Percentiles rank a stretch among this genome's conserved stretches.
phyloP scores from a whole-genome alignment of 2,329 filamentous ascomycete species.

The Coniochaeta sp. region DNA sequence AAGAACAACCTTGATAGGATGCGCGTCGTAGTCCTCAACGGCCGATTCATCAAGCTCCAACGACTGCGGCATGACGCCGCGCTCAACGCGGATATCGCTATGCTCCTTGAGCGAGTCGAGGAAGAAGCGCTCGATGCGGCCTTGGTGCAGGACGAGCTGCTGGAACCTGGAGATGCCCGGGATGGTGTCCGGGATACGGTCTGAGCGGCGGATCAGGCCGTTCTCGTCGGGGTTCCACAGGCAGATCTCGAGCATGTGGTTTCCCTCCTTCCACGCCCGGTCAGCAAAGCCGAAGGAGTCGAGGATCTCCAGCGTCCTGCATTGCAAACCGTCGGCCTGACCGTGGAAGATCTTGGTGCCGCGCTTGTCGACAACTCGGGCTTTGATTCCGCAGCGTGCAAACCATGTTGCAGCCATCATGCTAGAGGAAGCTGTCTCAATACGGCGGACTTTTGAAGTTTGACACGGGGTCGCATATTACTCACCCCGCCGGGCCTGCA shows the following conservation, averaged over 20 bases:
- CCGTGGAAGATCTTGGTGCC: slow-evolving; percentile 28
- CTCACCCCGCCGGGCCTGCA: slow-evolving; percentile 20
- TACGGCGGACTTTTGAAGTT: background rate
- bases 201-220: slow-evolving; percentile 49
- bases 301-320: slow-evolving; percentile 65
- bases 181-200: slow-evolving; percentile 56
- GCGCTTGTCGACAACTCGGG: slow-evolving; percentile 40
- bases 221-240: slow-evolving; percentile 57
- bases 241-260: slow-evolving; percentile 60
- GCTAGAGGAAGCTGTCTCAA: slow-evolving; percentile 10
- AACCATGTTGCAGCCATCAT: slow-evolving; percentile 37
- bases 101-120: slow-evolving; percentile 15
- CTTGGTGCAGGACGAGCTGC: slow-evolving; percentile 64
- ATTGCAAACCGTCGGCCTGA: slow-evolving; percentile 45
- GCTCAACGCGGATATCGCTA: slow-evolving; percentile 39
- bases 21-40: slow-evolving; percentile 38
- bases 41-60: slow-evolving; percentile 41
- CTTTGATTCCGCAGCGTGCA: slow-evolving; percentile 29
- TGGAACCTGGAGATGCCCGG: slow-evolving; percentile 55
- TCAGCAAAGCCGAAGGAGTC: slow-evolving; percentile 64
- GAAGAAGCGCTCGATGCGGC: slow-evolving; percentile 61
- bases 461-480: slow-evolving; percentile 8
- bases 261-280: slow-evolving; percentile 57
- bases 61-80: slow-evolving; percentile 45
- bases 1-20: slow-evolving; percentile 52